Percentiles rank a stretch among this genome's conserved stretches.
Evolutionary conservation across 306 rosid genomes (phyloP).

Genomic region (Hylodesmum podocarpum): DNA sequence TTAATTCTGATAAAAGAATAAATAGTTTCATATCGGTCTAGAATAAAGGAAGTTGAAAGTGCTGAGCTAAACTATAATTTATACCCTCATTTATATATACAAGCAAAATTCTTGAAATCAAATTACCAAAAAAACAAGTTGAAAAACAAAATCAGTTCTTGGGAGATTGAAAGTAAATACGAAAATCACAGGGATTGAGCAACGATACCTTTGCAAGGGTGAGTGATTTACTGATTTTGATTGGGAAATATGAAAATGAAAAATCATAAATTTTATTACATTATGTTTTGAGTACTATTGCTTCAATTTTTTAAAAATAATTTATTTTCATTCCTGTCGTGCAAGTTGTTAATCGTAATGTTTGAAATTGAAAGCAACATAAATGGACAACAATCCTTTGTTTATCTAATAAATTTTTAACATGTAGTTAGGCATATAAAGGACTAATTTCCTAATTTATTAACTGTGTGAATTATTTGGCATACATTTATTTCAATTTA

Average conservation of each 20-base stretch:
- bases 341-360: neutral
- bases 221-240: too few species aligned
- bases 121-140: neutral
- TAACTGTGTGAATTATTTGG: too few species aligned
- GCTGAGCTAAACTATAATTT: neutral
- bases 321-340: neutral
- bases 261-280: neutral
- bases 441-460: too few species aligned
- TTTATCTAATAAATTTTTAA: neutral
- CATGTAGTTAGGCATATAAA: neutral
- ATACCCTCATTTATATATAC: neutral
- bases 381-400: neutral
- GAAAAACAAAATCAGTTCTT: too few species aligned
- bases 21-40: too few species aligned
- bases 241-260: neutral
- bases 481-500: too few species aligned
- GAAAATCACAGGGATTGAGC: neutral
- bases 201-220: neutral
- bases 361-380: neutral
- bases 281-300: neutral
- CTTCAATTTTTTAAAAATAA: neutral
- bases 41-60: too few species aligned
- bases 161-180: neutral
- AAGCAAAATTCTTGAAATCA: neutral
- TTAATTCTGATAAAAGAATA: too few species aligned